Evolutionary conservation across 2,329 filamentous ascomycete genomes (phyloP).

Genomic region (Apiospora marii): DNA sequence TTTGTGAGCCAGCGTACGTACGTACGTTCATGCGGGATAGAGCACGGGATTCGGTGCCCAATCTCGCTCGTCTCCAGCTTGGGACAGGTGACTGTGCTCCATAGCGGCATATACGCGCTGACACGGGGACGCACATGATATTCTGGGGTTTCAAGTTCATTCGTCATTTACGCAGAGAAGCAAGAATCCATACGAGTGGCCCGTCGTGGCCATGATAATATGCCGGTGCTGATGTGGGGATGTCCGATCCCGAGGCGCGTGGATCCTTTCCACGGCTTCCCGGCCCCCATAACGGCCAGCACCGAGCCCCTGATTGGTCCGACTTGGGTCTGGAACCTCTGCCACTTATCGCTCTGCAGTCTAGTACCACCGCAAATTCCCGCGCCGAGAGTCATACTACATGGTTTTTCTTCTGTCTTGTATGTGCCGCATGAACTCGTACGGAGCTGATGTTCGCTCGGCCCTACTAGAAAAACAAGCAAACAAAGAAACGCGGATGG

Average conservation of each 20-base stretch:
- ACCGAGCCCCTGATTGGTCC: background rate
- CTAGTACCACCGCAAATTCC: background rate
- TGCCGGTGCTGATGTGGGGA: conserved; percentile 17
- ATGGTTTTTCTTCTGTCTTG: background rate
- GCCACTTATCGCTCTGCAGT: background rate
- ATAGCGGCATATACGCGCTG: background rate
- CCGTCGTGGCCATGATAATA: background rate
- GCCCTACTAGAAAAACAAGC: background rate
- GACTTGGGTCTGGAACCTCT: background rate
- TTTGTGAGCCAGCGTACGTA: background rate
- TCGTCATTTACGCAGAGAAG: background rate
- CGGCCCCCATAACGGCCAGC: background rate
- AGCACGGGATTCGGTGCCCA: background rate
- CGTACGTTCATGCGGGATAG: background rate
- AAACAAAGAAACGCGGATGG: background rate
- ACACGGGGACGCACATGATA: background rate
- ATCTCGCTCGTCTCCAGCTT: background rate
- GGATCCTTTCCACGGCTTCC: background rate
- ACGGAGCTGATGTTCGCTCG: background rate
- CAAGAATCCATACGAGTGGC: background rate
- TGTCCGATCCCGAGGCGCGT: conserved; percentile 10
- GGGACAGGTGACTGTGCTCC: background rate
- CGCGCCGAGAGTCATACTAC: background rate
- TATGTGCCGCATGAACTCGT: background rate
- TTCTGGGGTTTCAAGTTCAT: background rate